A percentile compares a stretch with the other conserved stretches of the same genome.
phyloP scores from a whole-genome alignment of 257 asterid genomes.

The Scutellaria barbata region DNA sequence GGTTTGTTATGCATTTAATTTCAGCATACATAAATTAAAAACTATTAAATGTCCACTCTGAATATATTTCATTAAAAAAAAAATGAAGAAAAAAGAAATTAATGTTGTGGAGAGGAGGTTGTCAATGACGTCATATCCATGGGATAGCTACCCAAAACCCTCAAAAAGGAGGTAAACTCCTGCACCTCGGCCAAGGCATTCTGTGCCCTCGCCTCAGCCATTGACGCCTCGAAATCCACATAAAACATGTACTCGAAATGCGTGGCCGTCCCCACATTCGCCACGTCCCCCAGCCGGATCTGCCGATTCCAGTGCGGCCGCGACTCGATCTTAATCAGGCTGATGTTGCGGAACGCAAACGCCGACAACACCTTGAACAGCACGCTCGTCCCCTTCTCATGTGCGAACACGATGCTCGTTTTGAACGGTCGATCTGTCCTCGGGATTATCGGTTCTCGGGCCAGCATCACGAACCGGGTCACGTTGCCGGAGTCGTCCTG shows the following conservation, averaged over 20 bases:
- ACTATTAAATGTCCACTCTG: no score
- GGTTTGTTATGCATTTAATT: no score
- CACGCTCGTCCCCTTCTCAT: slow-evolving; percentile 77
- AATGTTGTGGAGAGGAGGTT: slow-evolving; percentile 36
- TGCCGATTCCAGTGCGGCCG: slow-evolving; percentile 73
- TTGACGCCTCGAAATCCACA: slow-evolving; percentile 86
- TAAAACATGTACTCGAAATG: slow-evolving; percentile 88
- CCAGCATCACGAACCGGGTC: slow-evolving; percentile 88
- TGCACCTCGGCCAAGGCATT: slow-evolving; percentile 91
- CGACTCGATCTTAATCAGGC: slow-evolving; percentile 83
- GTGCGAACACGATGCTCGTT: slow-evolving; percentile 88
- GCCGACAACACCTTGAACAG: slow-evolving; percentile 85
- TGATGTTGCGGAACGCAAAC: slow-evolving; percentile 79
- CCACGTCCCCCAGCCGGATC: slow-evolving; percentile 66
- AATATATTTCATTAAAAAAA: no score
- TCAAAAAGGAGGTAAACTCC: slow-evolving; percentile 84
- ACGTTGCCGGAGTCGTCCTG: slow-evolving; percentile 86
- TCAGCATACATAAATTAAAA: no score
- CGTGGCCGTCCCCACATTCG: slow-evolving; percentile 66
- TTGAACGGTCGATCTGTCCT: slow-evolving; percentile 89
- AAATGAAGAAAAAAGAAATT: slow-evolving; percentile 2
- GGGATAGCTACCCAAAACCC: slow-evolving; percentile 93
- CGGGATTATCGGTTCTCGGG: slow-evolving; percentile 86
- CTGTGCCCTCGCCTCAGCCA: slow-evolving; percentile 92
- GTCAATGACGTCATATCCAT: slow-evolving; percentile 94